Base-by-base conservation (phyloP, 2,329 filamentous ascomycete species). In the Colletotrichum sojae region DNA sequence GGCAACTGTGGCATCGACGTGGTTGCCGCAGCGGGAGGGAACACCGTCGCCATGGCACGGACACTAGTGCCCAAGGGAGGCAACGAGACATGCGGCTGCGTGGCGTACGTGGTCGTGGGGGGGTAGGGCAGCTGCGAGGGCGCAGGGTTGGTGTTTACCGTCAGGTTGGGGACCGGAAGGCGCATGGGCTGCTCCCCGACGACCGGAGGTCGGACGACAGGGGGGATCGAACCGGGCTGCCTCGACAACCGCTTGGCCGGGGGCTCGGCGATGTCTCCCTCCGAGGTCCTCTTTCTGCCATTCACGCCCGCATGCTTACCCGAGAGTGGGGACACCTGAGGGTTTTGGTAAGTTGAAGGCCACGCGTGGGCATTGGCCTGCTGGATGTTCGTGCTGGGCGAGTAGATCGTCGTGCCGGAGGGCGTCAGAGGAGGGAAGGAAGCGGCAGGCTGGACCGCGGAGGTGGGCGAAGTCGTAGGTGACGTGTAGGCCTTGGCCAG, bases 11-110 rank as follows among this genome's bases (percentile, higher is more conserved):
- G 58, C 31, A 70, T 63, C n/a, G 73, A 65, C 40, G 74, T 71
- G n/a, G 74, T 74, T n/a, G 74, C 68, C 4, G 73, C 54, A 2
- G 78, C 49, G 13, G 78, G 72, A 55, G 90, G 86, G 77, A 93
- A 97, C 2, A 94, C 91, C 18, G 92, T 89, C 6, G 92, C 87
- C 91, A 97, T 95, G 9, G 94, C 89, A 56, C 92, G 89, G 43
- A 87, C 80, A n/a, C 86, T 84, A 13, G 86, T 82, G 15, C 87
- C 86, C 16, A 93, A 79, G 2, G 91, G 87, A 15, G 91, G 90
- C 10, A 93, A 82, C 22, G 91, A 90, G 22, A 90, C 82, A 6
- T 80, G 75, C 20, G 78, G 84, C 49, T 85, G 82, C 3, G 81
- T 75, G 53, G 80, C 76, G 71, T 83, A 87, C 48, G 81, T 79